Evolutionary conservation across 768 basidiomycete genomes (phyloP), one percentile per base, ranked within the genome.

Genomic region (Pluteus cervinus): DNA sequence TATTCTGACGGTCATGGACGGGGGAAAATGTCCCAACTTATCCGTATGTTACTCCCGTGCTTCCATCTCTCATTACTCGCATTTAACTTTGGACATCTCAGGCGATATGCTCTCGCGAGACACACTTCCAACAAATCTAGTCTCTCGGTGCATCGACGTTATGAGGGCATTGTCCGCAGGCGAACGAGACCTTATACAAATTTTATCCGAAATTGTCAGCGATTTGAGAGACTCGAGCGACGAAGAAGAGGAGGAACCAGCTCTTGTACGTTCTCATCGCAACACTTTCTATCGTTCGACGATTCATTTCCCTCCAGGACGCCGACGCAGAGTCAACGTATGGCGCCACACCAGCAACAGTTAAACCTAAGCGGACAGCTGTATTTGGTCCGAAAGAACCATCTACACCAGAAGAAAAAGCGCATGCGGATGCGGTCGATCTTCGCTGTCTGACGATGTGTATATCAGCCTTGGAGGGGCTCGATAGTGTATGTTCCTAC

Each of bases 1-100:
- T 97, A 93, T 49, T 75, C 81, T 0, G 94, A 98, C 60, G 91
- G 96, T 57, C 86, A 85, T 42, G 93, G 94, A 3, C 63, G 90
- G 42, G 63, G 90, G 41, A 86, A 85, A 60, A 91, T 92, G 82
- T 86, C 86, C 50, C 69, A 76, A 34, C 78, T 93, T 22, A 78
- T 93, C 48, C 79, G 90, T 85, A 44, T 58, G 86, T 78, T 12
- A 22, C 21, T 29, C 42, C 39, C 18, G 33, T 38, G 8, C 29
- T 24, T 16, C 17, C n/a, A 26, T 18, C 4, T 32, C 7, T 6
- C 12, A 25, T 31, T 41, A 18, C 33, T 24, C 48, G 11, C 10
- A 25, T 32, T 24, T 32, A n/a, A 23, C 24, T 16, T 18, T 21
- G 32, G 23, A 14, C 33, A 12, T 40, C 24, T 3, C 45, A 87